A percentile compares a stretch with the other conserved stretches of the same genome.
phyloP scores from a whole-genome alignment of 768 basidiomycete genomes.

The Cyathus striatus region DNA sequence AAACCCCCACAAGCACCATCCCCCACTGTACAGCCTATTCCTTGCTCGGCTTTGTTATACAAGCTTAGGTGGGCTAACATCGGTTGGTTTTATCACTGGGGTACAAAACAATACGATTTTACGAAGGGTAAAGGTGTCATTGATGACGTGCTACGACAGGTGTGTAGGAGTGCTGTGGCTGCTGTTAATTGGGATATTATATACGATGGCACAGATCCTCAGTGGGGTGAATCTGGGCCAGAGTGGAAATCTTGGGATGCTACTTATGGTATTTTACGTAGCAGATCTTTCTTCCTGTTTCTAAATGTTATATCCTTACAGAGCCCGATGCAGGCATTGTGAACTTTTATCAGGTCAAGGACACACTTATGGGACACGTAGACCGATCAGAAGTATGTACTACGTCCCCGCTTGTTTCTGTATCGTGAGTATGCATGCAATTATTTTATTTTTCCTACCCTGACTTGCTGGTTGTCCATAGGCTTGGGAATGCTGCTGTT shows the following conservation, averaged over 20 bases:
- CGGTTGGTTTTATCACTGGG: constrained; percentile 97
- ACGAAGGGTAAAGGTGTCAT: constrained; percentile 62
- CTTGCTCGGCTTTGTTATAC: constrained; percentile 52
- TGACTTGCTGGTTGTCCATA: constrained; percentile 20
- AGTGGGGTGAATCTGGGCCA: constrained; percentile 49
- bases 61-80: constrained; percentile 96
- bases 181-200: constrained; percentile 69
- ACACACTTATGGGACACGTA: constrained; percentile 96
- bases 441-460: not conserved
- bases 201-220: constrained; percentile 33
- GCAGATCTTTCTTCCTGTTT: not conserved
- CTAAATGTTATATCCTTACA: constrained; percentile 19
- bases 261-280: constrained; percentile 58
- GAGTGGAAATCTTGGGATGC: constrained; percentile 75
- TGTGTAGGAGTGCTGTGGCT: constrained; percentile 62
- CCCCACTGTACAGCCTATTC: constrained; percentile 41
- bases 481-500: constrained; percentile 83
- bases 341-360: constrained; percentile 91
- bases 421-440: constrained; percentile 61
- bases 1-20: constrained; percentile 68
- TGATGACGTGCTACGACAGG: constrained; percentile 42
- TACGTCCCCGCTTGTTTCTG: constrained; percentile 86
- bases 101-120: constrained; percentile 92
- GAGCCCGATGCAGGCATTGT: constrained; percentile 96
- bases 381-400: constrained; percentile 94